phyloP scores from a whole-genome alignment of 306 rosid genomes.

The Castanea sativa region DNA sequence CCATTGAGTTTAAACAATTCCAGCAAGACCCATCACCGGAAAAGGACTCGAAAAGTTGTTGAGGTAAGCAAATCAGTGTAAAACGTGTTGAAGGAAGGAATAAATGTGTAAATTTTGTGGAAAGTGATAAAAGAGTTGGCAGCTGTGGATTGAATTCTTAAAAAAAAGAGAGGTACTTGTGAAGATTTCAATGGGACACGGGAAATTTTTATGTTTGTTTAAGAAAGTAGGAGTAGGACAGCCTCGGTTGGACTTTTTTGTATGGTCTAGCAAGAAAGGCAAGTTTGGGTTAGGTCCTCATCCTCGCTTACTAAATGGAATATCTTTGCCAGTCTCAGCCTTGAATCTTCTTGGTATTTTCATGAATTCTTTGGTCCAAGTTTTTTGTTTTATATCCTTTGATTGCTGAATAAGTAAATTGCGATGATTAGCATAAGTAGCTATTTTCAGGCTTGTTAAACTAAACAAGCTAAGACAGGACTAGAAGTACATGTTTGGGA shows the following conservation, averaged over 20 bases:
- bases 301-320: neutral
- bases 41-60: neutral
- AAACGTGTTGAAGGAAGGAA: conserved; percentile 9
- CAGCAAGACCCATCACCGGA: neutral
- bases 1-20: neutral
- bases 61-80: neutral
- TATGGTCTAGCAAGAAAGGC: conserved; percentile 8
- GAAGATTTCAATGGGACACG: neutral
- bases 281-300: conserved; percentile 12
- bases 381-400: no score
- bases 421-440: no score
- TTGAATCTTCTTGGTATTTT: neutral
- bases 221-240: conserved; percentile 16
- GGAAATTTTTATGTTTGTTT: neutral
- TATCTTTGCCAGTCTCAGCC: no score
- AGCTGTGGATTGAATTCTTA: neutral
- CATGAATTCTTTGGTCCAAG: neutral
- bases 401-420: no score
- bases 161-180: neutral
- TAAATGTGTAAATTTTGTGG: conserved; percentile 12
- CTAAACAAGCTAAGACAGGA: no score
- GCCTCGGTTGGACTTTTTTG: conserved; percentile 42
- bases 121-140: neutral
- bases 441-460: no score
- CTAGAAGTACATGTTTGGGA: no score